Evolutionary conservation across 805 yeast genomes (phyloP), one percentile per base, ranked within the genome.

Genomic region (Ascoidea asiatica): DNA sequence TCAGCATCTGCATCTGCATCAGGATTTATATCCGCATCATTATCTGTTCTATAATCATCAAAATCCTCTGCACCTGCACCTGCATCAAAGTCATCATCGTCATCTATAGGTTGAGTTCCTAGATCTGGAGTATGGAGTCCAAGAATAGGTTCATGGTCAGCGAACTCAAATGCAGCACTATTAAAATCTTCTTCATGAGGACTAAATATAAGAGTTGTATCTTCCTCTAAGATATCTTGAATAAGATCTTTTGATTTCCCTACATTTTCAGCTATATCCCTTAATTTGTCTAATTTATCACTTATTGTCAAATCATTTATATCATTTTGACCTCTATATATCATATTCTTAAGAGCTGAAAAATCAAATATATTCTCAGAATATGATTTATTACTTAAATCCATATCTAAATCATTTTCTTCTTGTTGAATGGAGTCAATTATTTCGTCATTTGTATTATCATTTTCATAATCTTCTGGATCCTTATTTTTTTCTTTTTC

Each of bases 31-130:
- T 23, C 42, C 7, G 38, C 50, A 19, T 42, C 39, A 37, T 22
- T 20, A 33, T 39, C 43, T 17, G 42, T 29, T 11, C 44, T 44
- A 23, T 37, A 45, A 39, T 21, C 39, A 43, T 50, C 43, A 20
- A 39, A n/a, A n/a, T n/a, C n/a, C n/a, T n/a, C 35, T 20, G 17
- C 19, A 23, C 22, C 42, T 7, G 22, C 5, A 13, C 19, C 19
- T 37, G n/a, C 39, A 18, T 37, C 59, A 33, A 50, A 53, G 21
- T 56, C 37, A 43, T 59, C 63, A 41, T 53, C 46, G 33, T 60
- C 64, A 19, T 57, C 55, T 20, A 56, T 45, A 44, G 56, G 19
- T 3, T 36, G 22, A 17, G 22, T 17, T 11, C 19, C 40, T 38
- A 45, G 39, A 40, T 50, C 45, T 19, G 41, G 43, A 11, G 44